Conservation (phyloP, 176 grass and related monocot genomes). For the Aegilops sharonensis region DNA sequence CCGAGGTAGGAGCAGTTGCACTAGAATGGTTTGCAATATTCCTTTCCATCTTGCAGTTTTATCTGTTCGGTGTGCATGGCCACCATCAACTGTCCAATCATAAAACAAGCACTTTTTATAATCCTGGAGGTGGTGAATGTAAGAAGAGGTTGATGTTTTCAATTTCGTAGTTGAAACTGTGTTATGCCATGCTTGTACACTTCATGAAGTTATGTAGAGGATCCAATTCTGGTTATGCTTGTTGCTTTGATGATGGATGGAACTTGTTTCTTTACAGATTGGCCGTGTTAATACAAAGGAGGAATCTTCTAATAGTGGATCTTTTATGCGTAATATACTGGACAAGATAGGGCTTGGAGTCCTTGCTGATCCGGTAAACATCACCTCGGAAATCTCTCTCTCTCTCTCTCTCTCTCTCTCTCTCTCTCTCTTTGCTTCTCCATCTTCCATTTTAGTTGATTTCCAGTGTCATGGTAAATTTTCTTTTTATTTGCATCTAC, state of each 20-base stretch:
- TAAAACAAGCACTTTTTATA: not conserved
- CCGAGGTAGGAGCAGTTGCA: slow-evolving; percentile 24
- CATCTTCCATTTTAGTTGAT: slow-evolving; percentile 6
- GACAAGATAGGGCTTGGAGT: not conserved
- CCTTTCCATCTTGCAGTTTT: slow-evolving; percentile 11
- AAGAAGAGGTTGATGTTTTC: not conserved
- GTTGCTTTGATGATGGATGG: slow-evolving; percentile 9
- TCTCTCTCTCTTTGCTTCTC: not conserved
- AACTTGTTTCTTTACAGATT: slow-evolving; percentile 27
- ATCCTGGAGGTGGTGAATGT: not conserved
- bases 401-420: not conserved
- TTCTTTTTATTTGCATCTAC: not conserved
- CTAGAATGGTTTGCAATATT: not conserved
- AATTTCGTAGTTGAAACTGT: not conserved
- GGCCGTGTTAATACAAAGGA: not conserved
- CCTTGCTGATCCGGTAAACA: slow-evolving; percentile 13
- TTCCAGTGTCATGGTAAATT: not conserved
- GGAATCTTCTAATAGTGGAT: not conserved
- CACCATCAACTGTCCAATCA: not conserved
- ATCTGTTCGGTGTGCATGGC: not conserved
- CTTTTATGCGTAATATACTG: slow-evolving; percentile 10
- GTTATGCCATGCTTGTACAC: not conserved
- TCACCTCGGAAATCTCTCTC: not conserved
- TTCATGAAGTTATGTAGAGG: not conserved
- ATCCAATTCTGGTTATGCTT: not conserved